Base-by-base conservation (phyloP, 1,284 basidiomycete genomes). In the Microbotryomycetes sp. region DNA sequence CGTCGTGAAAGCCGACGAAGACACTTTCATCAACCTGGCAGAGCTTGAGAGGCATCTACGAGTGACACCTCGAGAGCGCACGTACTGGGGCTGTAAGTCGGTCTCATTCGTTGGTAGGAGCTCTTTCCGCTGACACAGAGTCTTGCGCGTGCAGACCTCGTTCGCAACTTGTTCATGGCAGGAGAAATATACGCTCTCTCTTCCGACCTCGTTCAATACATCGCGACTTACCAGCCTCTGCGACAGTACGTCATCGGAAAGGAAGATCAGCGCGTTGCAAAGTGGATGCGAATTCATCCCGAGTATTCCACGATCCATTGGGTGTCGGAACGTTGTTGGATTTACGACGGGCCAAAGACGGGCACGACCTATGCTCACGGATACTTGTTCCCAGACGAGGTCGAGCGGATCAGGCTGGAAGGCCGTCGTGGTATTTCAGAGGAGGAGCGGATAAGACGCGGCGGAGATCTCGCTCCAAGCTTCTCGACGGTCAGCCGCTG, bases 321-420 rank as follows among this genome's bases (percentile, higher is more conserved):
- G 91, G 81, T 83, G 29, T 87, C 89, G 70, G 94, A 98, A 74
- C 83, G 86, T 28, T 97, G 94, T 76, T 97, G 91, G 90, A 91
- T 98, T 68, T 97, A 98, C 76, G 94, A 98, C 75, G 93, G 97
- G 76, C 94, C 94, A 0, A 87, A 91, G 56, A 85, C 88, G 3
- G 86, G 88, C 52, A 97, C 93, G 85, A 61, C 76, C 16, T 97
- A 97, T 74, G 85, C 91, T 4, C 94, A 97, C 76, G 94, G 94
- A 1, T 98, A 91, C 79, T 77, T 97, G n/a, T 98, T 93, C 78
- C 94, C 94, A 0, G 89, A 91, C 24, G 86, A 93, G 74, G 88
- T 85, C 27, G 81, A 82, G 52, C 82, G 86, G 48, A 81, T 92
- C 52, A 84, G 75, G 57, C 47, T 68, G 16, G 77, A 78, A 61